These are phyloP conservation scores for Calocybe indica DNA, from an alignment of 768 basidiomycete species.

Conservation along the genomic window DNA sequence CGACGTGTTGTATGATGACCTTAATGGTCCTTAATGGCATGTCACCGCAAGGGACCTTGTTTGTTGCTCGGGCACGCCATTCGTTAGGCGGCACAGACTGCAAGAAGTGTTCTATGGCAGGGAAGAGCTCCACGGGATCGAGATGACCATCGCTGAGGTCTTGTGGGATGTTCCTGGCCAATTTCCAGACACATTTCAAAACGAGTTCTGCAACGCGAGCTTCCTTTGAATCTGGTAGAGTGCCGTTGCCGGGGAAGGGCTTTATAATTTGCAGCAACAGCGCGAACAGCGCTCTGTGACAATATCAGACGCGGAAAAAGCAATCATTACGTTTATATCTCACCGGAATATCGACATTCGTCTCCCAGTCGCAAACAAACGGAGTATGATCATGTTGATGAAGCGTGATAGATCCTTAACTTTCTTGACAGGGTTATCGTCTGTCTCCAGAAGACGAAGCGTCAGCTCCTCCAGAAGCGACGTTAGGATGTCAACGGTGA, in stretches of 20 bases:
- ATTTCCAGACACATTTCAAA: constrained; percentile 96
- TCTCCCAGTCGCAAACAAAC: constrained; percentile 85
- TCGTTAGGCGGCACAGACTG: constrained; percentile 93
- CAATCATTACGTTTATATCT: constrained; percentile 16
- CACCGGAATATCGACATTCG: constrained; percentile 90
- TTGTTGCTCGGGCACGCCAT: constrained; percentile 88
- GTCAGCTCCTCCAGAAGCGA: constrained; percentile 91
- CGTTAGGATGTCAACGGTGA: constrained; percentile 81
- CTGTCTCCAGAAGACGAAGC: constrained; percentile 86
- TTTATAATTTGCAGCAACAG: constrained; percentile 79
- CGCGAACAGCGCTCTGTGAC: constrained; percentile 64
- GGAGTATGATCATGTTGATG: constrained; percentile 97
- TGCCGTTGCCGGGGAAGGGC: constrained; percentile 74
- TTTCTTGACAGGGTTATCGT: constrained; percentile 76
- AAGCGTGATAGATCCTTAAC: constrained; percentile 93
- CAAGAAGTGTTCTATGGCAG: constrained; percentile 90
- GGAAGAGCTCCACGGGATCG: constrained; percentile 84
- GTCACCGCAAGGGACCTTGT: constrained; percentile 91
- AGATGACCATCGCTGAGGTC: constrained; percentile 76
- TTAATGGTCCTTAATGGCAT: constrained; percentile 98
- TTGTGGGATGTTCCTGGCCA: constrained; percentile 90
- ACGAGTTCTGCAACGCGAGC: constrained; percentile 90
- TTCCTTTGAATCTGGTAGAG: constrained; percentile 70
- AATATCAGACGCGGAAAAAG: constrained; percentile 6
- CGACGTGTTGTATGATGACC: constrained; percentile 95